phyloP scores from a whole-genome alignment of 148 eudicot species.

The Persicaria maculosa region DNA sequence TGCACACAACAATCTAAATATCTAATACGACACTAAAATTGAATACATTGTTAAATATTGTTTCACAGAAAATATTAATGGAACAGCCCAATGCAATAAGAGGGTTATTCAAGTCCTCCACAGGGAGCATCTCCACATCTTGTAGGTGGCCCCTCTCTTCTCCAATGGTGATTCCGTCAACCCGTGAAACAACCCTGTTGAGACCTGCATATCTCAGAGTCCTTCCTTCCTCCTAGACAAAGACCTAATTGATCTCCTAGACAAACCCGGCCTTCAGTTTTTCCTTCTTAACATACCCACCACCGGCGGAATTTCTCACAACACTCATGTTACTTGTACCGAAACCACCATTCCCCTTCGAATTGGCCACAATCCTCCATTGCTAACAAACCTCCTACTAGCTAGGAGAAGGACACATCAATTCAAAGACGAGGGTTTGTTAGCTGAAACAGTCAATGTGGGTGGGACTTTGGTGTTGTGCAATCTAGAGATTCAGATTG shows the following conservation, averaged over 20 bases:
- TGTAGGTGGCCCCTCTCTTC: conserved; percentile 13
- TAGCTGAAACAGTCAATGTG: not conserved
- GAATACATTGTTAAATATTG: not conserved
- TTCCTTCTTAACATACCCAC: conserved; percentile 7
- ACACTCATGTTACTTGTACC: not conserved
- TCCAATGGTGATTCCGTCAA: conserved; percentile 27
- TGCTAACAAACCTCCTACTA: conserved; percentile 38
- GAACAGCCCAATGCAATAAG: conserved; percentile 84
- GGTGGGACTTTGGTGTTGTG: not conserved
- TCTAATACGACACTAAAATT: not conserved
- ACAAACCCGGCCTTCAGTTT: not conserved
- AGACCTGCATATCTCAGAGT: conserved; percentile 18
- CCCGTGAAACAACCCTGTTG: conserved; percentile 27
- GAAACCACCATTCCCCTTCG: not conserved
- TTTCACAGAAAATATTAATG: conserved; percentile 46
- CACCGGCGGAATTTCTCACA: not conserved
- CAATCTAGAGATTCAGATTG: no score
- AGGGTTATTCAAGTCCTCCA: conserved; percentile 70
- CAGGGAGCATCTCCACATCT: conserved; percentile 32
- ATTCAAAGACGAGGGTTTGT: conserved; percentile 17
- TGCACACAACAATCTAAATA: not conserved
- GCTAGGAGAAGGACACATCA: conserved; percentile 45
- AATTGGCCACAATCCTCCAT: not conserved
- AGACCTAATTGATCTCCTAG: conserved; percentile 3
- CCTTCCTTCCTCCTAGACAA: conserved; percentile 20